A percentile compares a stretch with the other conserved stretches of the same genome.
Evolutionary conservation across 2,329 filamentous ascomycete species (phyloP).

Genomic region (Sporothrix humicola): DNA sequence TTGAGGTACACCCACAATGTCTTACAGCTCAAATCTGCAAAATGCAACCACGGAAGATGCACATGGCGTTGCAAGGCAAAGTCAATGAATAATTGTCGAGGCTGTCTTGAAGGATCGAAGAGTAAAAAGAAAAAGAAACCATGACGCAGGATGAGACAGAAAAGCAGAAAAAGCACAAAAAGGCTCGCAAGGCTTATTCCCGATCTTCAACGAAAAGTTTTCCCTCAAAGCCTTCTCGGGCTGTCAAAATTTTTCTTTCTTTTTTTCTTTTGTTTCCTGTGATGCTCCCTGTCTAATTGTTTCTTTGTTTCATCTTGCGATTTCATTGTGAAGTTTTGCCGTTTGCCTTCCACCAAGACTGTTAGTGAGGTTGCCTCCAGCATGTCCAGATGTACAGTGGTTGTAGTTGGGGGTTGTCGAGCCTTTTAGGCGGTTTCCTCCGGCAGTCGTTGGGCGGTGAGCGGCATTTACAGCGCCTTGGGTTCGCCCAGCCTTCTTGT

Average conservation of each 20-base stretch:
- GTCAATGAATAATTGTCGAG: too few species aligned
- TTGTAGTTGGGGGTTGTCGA: too few species aligned
- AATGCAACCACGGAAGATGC: neutral
- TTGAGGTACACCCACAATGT: neutral
- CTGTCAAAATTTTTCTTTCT: neutral
- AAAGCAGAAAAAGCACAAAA: neutral
- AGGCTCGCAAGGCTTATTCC: neutral
- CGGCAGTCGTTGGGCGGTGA: neutral
- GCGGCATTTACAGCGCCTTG: neutral
- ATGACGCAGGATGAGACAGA: slow-evolving; percentile 1
- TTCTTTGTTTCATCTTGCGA: slow-evolving; percentile 18
- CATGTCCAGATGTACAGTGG: neutral
- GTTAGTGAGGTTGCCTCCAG: neutral
- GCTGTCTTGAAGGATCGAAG: neutral
- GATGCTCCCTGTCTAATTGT: slow-evolving; percentile 1
- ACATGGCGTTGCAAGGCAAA: neutral
- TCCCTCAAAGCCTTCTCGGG: neutral
- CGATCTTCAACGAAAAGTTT: neutral
- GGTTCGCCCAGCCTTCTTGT: neutral
- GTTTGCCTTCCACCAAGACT: neutral
- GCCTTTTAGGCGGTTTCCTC: neutral
- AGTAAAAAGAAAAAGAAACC: neutral
- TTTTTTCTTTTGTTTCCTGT: neutral
- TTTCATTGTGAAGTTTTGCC: neutral
- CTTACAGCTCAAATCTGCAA: neutral